Evolutionary conservation across 352 stramenopile genomes (phyloP).

Genomic region (Phytopythium boreale): DNA sequence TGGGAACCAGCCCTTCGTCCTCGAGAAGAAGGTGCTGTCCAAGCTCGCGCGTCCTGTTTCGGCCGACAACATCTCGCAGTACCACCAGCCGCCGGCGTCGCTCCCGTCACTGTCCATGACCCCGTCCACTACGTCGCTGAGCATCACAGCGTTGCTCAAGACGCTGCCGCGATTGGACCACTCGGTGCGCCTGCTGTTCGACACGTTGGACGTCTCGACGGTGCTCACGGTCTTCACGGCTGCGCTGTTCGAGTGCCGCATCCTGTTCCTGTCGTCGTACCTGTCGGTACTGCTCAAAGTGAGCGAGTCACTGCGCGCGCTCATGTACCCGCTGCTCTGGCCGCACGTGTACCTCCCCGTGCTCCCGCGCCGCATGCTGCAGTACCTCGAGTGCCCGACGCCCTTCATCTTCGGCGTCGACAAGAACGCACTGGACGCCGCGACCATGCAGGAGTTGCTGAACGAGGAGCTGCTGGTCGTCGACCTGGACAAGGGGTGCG

Average conservation of each 20-base stretch:
- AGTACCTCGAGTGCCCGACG: slow-evolving; percentile 84
- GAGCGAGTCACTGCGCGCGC: slow-evolving; percentile 64
- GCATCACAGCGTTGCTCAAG: slow-evolving; percentile 32
- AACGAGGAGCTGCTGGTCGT: slow-evolving; percentile 72
- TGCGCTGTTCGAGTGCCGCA: slow-evolving; percentile 74
- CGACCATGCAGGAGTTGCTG: slow-evolving; percentile 50
- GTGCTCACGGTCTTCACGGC: slow-evolving; percentile 77
- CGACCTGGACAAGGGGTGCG: slow-evolving; percentile 64
- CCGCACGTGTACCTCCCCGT: slow-evolving; percentile 86
- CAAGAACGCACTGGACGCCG: slow-evolving; percentile 56
- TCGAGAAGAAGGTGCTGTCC: slow-evolving; percentile 77
- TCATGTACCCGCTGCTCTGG: slow-evolving; percentile 87
- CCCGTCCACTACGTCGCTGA: slow-evolving; percentile 21
- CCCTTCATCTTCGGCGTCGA: slow-evolving; percentile 85
- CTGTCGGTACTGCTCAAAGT: slow-evolving; percentile 82
- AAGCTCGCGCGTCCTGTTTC: slow-evolving; percentile 72
- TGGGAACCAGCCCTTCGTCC: slow-evolving; percentile 40
- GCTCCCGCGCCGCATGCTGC: slow-evolving; percentile 71
- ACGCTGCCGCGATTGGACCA: slow-evolving; percentile 64
- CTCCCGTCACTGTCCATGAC: slow-evolving; percentile 32
- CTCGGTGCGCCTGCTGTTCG: slow-evolving; percentile 75
- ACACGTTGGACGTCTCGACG: slow-evolving; percentile 72
- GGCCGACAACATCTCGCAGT: slow-evolving; percentile 58
- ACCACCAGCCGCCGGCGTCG: slow-evolving; percentile 31
- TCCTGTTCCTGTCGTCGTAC: slow-evolving; percentile 80